Conservation (phyloP, 2,329 filamentous ascomycete species). For the Xylaria sp. region DNA sequence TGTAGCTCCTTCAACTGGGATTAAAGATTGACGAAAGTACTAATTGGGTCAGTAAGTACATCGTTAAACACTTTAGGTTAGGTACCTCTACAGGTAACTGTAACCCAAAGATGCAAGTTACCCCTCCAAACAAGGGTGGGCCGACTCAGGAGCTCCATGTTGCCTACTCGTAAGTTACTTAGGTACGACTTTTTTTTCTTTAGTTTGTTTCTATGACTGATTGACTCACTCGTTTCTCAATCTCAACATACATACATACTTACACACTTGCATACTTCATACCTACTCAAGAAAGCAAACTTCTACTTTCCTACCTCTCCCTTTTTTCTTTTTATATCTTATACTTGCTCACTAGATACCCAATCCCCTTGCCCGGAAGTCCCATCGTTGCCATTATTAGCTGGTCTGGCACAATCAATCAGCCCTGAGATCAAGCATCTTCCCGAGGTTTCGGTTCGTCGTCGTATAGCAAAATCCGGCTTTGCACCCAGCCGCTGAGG, state of each 20-base stretch:
- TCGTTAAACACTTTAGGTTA: not conserved
- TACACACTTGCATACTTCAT: not conserved
- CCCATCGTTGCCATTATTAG: not conserved
- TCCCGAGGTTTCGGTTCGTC: not conserved
- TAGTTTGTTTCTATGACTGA: constrained; percentile 3
- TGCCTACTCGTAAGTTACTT: not conserved
- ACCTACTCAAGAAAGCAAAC: not conserved
- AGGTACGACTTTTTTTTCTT: constrained; percentile 13
- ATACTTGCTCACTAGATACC: constrained; percentile 11
- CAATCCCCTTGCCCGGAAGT: not conserved
- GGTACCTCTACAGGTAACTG: not conserved
- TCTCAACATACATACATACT: not conserved
- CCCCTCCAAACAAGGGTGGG: constrained; percentile 8
- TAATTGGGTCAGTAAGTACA: too few species aligned
- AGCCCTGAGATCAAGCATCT: not conserved
- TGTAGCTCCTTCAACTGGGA: too few species aligned
- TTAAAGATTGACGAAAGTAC: too few species aligned
- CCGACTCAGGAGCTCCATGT: too few species aligned
- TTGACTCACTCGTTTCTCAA: not conserved
- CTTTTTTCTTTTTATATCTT: not conserved
- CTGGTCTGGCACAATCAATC: not conserved
- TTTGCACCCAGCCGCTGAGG: not conserved
- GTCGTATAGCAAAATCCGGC: constrained; percentile 5
- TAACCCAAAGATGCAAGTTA: not conserved
- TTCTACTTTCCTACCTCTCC: not conserved